phyloP scores from a whole-genome alignment of 495 filamentous ascomycete species.

The Hamigera avellanea region DNA sequence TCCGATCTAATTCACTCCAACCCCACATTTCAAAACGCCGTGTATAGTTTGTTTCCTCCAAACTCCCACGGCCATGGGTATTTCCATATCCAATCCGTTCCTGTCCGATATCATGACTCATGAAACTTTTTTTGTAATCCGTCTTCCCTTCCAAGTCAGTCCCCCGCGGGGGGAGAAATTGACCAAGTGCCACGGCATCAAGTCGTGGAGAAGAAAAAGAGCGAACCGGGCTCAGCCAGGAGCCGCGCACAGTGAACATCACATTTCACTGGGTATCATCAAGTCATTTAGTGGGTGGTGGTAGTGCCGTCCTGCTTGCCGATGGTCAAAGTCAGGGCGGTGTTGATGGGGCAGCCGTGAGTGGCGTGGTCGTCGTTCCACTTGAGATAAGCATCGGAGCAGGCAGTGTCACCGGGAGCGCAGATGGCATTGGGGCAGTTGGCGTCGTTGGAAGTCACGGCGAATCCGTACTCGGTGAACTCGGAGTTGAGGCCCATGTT shows the following conservation, averaged over 20 bases:
- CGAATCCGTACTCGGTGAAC: constrained; percentile 33
- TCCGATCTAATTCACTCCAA: too few relatives aligned
- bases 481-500: constrained; percentile 24
- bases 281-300: background rate
- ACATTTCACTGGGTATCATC: background rate
- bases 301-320: constrained; percentile 19
- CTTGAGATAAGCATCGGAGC: constrained; percentile 30
- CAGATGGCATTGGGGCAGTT: constrained; percentile 29
- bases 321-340: constrained; percentile 24
- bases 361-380: constrained; percentile 33
- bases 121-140: too few relatives aligned
- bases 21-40: too few relatives aligned
- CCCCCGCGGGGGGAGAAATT: background rate
- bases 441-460: constrained; percentile 16
- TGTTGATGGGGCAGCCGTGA: constrained; percentile 34
- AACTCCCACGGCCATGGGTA: too few relatives aligned
- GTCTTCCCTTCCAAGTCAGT: background rate
- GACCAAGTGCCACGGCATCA: background rate
- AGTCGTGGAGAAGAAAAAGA: background rate
- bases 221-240: background rate
- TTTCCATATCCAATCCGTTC: too few relatives aligned
- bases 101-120: too few relatives aligned
- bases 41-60: too few relatives aligned
- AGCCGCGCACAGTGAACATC: background rate
- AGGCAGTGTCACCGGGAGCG: constrained; percentile 23